Conservation (phyloP, 345 rosid genomes). For the Rhizophora apiculata region DNA sequence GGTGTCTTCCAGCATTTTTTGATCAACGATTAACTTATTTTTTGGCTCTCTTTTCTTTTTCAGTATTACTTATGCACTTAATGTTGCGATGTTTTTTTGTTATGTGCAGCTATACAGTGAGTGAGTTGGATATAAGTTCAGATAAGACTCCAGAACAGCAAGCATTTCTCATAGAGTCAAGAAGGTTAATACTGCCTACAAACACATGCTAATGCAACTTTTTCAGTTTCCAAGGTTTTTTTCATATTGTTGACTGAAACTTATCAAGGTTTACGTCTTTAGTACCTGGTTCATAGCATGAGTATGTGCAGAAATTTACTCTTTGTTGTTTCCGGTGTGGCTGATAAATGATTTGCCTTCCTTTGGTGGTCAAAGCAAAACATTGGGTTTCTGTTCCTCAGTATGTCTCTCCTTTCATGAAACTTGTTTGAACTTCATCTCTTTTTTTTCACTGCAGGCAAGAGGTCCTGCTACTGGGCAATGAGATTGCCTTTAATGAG, state of each 20-base stretch:
- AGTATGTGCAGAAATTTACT: no score
- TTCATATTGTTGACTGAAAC: no score
- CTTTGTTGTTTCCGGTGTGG: no score
- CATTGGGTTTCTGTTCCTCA: no score
- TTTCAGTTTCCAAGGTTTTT: neutral
- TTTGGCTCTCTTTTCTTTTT: neutral
- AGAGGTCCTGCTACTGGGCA: conserved; percentile 74
- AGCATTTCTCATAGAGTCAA: conserved; percentile 70
- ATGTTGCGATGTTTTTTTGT: conserved; percentile 16
- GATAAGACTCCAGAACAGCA: conserved; percentile 55
- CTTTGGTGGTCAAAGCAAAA: no score
- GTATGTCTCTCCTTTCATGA: neutral
- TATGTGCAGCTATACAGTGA: conserved; percentile 38
- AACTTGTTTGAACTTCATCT: neutral
- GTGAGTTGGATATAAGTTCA: conserved; percentile 49
- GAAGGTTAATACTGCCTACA: conserved; percentile 37
- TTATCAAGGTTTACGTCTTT: no score
- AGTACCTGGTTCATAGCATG: no score
- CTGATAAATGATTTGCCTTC: no score
- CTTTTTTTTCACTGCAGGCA: conserved; percentile 51
- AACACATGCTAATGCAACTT: neutral
- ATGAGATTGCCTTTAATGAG: conserved; percentile 86
- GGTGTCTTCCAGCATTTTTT: neutral
- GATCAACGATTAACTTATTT: neutral
- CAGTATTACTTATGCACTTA: conserved; percentile 1